These are phyloP conservation scores for Melastoma malabathricum DNA, from an alignment of 345 rosid species.

Conservation along the genomic window DNA sequence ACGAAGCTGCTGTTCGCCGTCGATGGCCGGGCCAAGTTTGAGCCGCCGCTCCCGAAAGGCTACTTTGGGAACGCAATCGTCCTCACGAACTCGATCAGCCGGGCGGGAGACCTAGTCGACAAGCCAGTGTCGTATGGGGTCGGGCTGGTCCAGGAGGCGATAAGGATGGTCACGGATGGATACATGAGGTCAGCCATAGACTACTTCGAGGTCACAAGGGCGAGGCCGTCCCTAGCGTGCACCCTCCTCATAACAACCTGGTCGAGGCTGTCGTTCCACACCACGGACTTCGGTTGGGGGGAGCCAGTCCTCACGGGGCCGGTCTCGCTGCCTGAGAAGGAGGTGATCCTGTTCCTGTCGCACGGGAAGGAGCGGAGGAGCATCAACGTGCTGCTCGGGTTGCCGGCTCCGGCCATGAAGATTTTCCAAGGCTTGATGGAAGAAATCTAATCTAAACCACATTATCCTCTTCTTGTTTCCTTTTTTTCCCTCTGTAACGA, in stretches of 20 bases:
- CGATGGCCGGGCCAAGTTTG: conserved; percentile 60
- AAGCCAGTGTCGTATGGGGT: conserved; percentile 41
- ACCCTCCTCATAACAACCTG: conserved; percentile 76
- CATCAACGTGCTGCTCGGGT: conserved; percentile 65
- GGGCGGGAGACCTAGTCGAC: conserved; percentile 50
- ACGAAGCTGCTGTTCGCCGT: conserved; percentile 77
- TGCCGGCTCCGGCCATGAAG: conserved; percentile 69
- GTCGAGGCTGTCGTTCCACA: conserved; percentile 65
- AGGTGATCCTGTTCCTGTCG: conserved; percentile 64
- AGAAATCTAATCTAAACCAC: conserved; percentile 12
- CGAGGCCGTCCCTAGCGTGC: conserved; percentile 66
- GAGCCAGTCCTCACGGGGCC: conserved; percentile 66
- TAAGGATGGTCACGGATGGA: conserved; percentile 46
- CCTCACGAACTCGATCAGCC: conserved; percentile 40
- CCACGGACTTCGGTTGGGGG: conserved; percentile 90
- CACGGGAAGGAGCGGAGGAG: conserved; percentile 45
- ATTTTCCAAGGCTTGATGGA: conserved; percentile 46
- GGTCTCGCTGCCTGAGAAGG: conserved; percentile 78
- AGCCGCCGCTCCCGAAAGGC: conserved; percentile 53
- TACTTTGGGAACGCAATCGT: conserved; percentile 73
- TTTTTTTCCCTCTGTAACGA: no score
- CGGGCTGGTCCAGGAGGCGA: conserved; percentile 43
- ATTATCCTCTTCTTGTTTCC: no score
- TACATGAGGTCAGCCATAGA: conserved; percentile 86
- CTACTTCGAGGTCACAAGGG: conserved; percentile 68